Evolutionary conservation across 225 moss, liverwort and hornwort species (phyloP).

Genomic region (Asterella californica): DNA sequence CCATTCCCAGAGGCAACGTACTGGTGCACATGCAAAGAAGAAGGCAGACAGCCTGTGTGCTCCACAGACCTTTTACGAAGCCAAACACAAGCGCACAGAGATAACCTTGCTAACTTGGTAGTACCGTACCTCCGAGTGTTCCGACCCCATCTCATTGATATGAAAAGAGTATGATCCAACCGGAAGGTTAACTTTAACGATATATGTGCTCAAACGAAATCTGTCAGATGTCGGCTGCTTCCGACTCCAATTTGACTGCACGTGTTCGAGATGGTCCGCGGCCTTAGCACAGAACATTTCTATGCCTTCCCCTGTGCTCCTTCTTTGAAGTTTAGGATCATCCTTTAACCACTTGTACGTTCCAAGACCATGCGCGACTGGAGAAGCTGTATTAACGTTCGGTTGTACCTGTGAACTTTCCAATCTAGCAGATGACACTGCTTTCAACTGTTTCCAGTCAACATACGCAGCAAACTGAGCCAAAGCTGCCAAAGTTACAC

Average conservation of each 20-base stretch:
- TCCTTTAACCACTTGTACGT: conserved; percentile 78
- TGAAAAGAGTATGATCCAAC: conserved; percentile 26
- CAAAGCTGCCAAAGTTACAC: conserved; percentile 63
- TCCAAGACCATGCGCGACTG: conserved; percentile 80
- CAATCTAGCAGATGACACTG: conserved; percentile 6
- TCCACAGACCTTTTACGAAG: background rate
- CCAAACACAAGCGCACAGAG: background rate
- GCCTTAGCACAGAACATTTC: conserved; percentile 26
- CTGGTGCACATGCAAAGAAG: background rate
- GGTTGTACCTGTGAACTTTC: conserved; percentile 10
- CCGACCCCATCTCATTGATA: conserved; percentile 28
- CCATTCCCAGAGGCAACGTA: background rate
- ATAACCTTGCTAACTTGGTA: background rate
- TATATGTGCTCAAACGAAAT: conserved; percentile 13
- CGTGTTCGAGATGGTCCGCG: conserved; percentile 24
- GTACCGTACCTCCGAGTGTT: conserved; percentile 14
- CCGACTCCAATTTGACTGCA: conserved; percentile 4
- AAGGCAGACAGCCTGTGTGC: background rate
- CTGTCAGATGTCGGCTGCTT: background rate
- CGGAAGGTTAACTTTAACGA: conserved; percentile 7
- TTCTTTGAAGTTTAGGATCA: conserved; percentile 36
- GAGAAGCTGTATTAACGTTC: background rate
- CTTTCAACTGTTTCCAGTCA: conserved; percentile 35
- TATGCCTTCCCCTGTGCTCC: conserved; percentile 30
- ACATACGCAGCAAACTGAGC: conserved; percentile 76